Evolutionary conservation across 2,329 filamentous ascomycete species (phyloP).

Genomic region (Xylogone sp.): DNA sequence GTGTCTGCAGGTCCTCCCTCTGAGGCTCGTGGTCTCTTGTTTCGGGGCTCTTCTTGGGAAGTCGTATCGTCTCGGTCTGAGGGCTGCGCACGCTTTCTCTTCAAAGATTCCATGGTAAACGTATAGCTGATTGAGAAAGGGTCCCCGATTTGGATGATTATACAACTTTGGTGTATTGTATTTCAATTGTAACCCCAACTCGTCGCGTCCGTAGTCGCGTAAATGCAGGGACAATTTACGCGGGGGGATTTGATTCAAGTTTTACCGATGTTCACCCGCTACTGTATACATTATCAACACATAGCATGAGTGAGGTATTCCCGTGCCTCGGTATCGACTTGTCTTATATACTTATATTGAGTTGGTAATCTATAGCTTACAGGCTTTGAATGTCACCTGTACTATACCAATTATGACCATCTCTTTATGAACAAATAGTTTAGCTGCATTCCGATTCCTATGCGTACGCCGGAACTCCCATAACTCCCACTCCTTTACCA

Average conservation of each 20-base stretch:
- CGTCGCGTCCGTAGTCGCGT: not conserved
- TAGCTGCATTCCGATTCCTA: not conserved
- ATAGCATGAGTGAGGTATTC: too few relatives aligned
- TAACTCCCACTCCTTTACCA: conserved; percentile 1
- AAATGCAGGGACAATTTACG: not conserved
- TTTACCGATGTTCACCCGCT: not conserved
- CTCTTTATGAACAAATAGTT: not conserved
- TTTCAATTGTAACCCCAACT: too few relatives aligned
- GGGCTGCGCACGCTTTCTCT: conserved; percentile 22
- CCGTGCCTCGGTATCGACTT: too few relatives aligned
- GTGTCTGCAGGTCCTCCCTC: not conserved
- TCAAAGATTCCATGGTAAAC: conserved; percentile 2
- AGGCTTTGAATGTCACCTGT: not conserved
- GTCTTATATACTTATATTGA: too few relatives aligned
- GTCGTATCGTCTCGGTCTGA: conserved; percentile 11
- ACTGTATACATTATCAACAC: not conserved
- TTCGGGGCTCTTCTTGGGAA: not conserved
- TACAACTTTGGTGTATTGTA: too few relatives aligned
- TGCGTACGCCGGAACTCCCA: conserved; percentile 1
- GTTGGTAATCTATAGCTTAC: too few relatives aligned
- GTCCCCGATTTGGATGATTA: not conserved
- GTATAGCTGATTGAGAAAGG: not conserved
- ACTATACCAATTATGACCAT: not conserved
- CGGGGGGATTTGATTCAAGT: not conserved
- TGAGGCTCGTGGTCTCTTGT: not conserved